Evolutionary conservation across 495 filamentous ascomycete species (phyloP).

Genomic region (Penicillium cinerascens): DNA sequence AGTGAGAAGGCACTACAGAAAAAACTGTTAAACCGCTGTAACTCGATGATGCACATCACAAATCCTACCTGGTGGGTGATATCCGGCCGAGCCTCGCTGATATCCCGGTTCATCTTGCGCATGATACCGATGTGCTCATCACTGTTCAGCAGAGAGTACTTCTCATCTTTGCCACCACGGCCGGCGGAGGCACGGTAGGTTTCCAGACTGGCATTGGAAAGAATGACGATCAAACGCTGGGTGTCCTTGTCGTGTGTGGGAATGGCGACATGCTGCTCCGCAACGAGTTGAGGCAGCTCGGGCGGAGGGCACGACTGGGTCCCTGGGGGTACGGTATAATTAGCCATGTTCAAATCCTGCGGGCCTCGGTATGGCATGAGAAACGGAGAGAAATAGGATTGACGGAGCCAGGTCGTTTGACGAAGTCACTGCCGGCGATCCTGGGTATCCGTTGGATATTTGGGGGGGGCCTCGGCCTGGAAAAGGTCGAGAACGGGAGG

Average conservation of each 20-base stretch:
- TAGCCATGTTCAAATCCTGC: slow-evolving; percentile 17
- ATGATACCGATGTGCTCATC: slow-evolving; percentile 98
- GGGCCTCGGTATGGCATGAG: neutral
- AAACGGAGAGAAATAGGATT: neutral
- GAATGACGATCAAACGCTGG: slow-evolving; percentile 87
- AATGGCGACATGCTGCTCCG: slow-evolving; percentile 88
- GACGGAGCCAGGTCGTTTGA: neutral
- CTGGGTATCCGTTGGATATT: neutral
- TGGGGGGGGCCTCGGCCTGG: neutral
- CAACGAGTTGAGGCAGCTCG: slow-evolving; percentile 81
- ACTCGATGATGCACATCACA: neutral
- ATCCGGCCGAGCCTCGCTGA: slow-evolving; percentile 94
- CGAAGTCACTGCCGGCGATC: neutral
- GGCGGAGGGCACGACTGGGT: slow-evolving; percentile 95
- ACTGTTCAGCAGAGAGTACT: slow-evolving; percentile 94
- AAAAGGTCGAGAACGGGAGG: neutral
- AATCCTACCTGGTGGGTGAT: slow-evolving; percentile 91
- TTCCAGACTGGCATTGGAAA: slow-evolving; percentile 95
- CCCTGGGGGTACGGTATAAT: slow-evolving; percentile 41
- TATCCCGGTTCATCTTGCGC: slow-evolving; percentile 98
- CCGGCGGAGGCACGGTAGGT: slow-evolving; percentile 85
- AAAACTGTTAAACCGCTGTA: neutral
- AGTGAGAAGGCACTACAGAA: slow-evolving; percentile 82
- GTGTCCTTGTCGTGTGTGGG: slow-evolving; percentile 80
- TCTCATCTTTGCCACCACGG: slow-evolving; percentile 75